Base-by-base conservation (phyloP, 768 basidiomycete genomes). In the Amanita polypyramis region DNA sequence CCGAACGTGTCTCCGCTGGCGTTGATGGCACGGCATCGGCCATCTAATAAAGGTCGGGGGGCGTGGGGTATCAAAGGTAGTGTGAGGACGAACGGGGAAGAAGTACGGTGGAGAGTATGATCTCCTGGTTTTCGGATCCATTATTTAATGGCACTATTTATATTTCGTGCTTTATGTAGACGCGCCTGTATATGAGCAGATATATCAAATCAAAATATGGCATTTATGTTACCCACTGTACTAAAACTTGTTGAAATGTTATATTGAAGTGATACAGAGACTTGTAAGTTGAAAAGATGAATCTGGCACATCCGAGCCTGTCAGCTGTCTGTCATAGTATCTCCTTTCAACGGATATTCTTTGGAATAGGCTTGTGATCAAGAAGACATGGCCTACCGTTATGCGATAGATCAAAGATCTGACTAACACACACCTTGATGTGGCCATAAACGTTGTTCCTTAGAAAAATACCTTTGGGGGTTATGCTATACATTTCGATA, bases 1-100 rank as follows among this genome's bases (percentile, higher is more conserved):
- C 55, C 51, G 21, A 41, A 58, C 7, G 55, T 49, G 19, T 50
- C 44, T 11, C 51, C 45, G 36, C 49, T 34, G 49, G 46, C 25
- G 21, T 38, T 34, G 52, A 54, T 19, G 48, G 52, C 34, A 17
- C 47, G 10, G 47, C 47, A 12, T 43, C 29, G 39, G 21, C 7
- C 21, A 15, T 41, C 15, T 20, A 14, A 20, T 9, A 33, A 48
- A 34, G 12, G 14, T 6, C 19, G 9, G 9, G 23, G 9, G 8
- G 17, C 15, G 35, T 1, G 6, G 25, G 4, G 20, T 21, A 0
- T 14, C 19, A 27, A 27, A n/a, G 5, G 3, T 23, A 27, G 37
- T 11, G 14, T 8, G 21, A 17, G 11, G 11, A 23, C 11, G 35
- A n/a, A 38, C 17, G 11, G 25, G 20, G 10, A 25, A 3, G 27